phyloP scores from a whole-genome alignment of 805 yeast genomes.

The Monosporozyma yasuniensis region DNA sequence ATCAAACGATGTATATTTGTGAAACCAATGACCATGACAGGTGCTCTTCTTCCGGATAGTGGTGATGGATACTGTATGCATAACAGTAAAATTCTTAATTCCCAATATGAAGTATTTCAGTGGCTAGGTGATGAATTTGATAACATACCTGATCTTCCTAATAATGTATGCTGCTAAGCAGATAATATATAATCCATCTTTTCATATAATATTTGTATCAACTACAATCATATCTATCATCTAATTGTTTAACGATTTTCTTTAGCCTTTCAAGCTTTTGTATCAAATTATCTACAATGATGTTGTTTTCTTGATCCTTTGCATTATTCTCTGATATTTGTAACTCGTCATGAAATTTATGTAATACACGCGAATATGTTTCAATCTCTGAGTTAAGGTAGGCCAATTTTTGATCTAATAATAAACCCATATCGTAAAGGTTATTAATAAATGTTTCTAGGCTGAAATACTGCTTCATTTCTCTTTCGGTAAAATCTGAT shows the following conservation, averaged over 20 bases:
- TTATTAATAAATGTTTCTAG: slow-evolving; percentile 16
- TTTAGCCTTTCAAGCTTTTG: neutral
- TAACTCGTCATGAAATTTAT: slow-evolving; percentile 5
- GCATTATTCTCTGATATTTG: neutral
- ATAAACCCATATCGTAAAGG: slow-evolving; percentile 12
- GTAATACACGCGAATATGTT: slow-evolving; percentile 3
- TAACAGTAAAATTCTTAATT: slow-evolving; percentile 64
- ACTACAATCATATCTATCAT: neutral
- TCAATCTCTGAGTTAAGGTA: slow-evolving; percentile 7
- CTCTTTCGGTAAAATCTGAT: slow-evolving; percentile 8
- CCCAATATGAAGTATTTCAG: slow-evolving; percentile 78
- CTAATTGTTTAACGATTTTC: neutral
- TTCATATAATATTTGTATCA: neutral
- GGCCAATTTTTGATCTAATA: slow-evolving; percentile 9
- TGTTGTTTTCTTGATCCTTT: neutral
- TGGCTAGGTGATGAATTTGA: slow-evolving; percentile 42
- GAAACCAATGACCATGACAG: slow-evolving; percentile 39
- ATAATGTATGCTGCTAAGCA: slow-evolving; percentile 19
- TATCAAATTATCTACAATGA: neutral
- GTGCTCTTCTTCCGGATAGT: slow-evolving; percentile 46
- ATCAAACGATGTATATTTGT: slow-evolving; percentile 60
- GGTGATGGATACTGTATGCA: slow-evolving; percentile 71
- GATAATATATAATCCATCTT: neutral
- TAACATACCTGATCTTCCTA: slow-evolving; percentile 17
- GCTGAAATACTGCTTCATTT: slow-evolving; percentile 11